phyloP scores from a whole-genome alignment of 805 yeast species.

The Starmerella riodocensis region DNA sequence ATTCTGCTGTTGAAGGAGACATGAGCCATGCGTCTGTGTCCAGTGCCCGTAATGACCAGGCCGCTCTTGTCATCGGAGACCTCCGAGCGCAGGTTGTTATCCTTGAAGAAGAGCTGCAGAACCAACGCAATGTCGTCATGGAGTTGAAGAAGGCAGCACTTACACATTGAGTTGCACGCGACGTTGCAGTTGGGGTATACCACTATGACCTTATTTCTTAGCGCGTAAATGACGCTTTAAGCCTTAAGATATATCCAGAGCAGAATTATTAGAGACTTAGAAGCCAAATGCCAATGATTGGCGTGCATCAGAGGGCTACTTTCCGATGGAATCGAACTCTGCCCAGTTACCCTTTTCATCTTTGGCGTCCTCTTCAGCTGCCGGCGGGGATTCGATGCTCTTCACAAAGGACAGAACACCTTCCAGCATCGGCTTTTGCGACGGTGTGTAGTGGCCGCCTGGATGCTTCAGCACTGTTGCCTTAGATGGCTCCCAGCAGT shows the following conservation, averaged over 20 bases:
- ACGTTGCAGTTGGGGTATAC: too few species aligned
- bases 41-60: slow-evolving; percentile 35
- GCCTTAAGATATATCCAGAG: too few species aligned
- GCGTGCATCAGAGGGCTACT: background rate
- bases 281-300: background rate
- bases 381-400: background rate
- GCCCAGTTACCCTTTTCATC: slow-evolving; percentile 27
- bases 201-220: background rate
- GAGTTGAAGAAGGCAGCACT: slow-evolving; percentile 26
- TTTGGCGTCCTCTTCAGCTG: slow-evolving; percentile 5
- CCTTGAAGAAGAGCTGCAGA: slow-evolving; percentile 72
- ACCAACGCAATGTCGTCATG: slow-evolving; percentile 31
- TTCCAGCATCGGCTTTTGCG: slow-evolving; percentile 44
- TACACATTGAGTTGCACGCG: too few species aligned
- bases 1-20: slow-evolving; percentile 14
- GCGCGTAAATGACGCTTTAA: too few species aligned
- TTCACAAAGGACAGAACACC: slow-evolving; percentile 25
- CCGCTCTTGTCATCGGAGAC: slow-evolving; percentile 63
- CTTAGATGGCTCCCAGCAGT: slow-evolving; percentile 34
- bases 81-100: slow-evolving; percentile 73
- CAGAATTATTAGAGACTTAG: background rate
- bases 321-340: slow-evolving; percentile 29
- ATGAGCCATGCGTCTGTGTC: slow-evolving; percentile 24
- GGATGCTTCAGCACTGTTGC: slow-evolving; percentile 60
- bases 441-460: slow-evolving; percentile 95